Evolutionary conservation across 2,329 filamentous ascomycete species (phyloP).

Genomic region (Colletotrichum costaricense): DNA sequence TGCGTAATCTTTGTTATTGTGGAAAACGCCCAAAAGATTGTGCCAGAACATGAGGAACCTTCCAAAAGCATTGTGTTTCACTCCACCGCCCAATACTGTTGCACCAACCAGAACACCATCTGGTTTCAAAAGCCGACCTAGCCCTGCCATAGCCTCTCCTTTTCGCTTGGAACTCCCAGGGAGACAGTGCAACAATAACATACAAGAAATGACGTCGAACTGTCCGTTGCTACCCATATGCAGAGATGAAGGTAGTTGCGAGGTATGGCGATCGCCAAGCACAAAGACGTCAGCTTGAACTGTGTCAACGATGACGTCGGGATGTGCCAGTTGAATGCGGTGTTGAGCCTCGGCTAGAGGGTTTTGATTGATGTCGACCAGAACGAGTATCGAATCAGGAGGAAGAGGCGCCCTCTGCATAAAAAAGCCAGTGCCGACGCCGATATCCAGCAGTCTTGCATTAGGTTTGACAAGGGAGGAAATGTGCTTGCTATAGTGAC

Average conservation of each 20-base stretch:
- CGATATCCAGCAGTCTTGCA: constrained; percentile 12
- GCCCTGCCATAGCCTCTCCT: neutral
- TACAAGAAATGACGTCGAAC: constrained; percentile 12
- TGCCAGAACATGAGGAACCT: constrained; percentile 2
- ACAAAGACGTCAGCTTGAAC: neutral
- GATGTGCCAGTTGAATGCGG: neutral
- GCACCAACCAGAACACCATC: constrained; percentile 5
- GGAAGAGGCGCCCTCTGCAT: neutral
- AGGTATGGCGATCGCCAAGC: neutral
- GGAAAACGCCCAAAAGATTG: constrained; percentile 5
- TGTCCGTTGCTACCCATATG: too few species aligned
- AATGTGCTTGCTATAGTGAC: constrained; percentile 1
- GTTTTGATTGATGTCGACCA: neutral
- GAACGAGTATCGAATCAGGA: neutral
- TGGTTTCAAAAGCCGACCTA: neutral
- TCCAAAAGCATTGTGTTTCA: neutral
- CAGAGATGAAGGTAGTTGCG: too few species aligned
- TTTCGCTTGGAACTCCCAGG: neutral
- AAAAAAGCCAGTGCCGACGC: constrained; percentile 13
- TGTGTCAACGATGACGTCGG: neutral
- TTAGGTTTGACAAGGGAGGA: neutral
- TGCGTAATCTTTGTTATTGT: neutral
- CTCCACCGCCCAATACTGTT: constrained; percentile 1
- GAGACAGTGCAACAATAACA: constrained; percentile 1
- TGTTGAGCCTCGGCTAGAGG: neutral